A percentile compares a stretch with the other conserved stretches of the same genome.
Conservation (phyloP, 2,329 filamentous ascomycete species). For the Aspergillus hortae region DNA sequence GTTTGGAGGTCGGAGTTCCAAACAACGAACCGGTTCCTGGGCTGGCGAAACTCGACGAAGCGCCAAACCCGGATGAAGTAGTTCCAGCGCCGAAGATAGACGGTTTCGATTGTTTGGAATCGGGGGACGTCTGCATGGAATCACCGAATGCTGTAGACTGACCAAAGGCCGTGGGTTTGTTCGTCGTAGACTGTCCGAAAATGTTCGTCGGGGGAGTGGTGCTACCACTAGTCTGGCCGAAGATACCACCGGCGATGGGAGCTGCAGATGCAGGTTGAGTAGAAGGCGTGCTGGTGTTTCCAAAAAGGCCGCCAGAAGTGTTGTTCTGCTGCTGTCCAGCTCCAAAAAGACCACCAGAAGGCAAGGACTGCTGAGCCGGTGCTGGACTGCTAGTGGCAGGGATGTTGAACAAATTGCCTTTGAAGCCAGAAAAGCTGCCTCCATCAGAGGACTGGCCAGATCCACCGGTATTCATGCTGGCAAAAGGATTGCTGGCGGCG, state of each 20-base stretch:
- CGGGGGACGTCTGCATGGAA: constrained; percentile 34
- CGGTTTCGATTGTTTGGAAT: constrained; percentile 21
- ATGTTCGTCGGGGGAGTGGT: constrained; percentile 15
- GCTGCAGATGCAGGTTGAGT: constrained; percentile 16
- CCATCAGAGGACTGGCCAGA: constrained; percentile 17
- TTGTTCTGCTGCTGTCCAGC: constrained; percentile 11
- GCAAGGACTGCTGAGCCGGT: constrained; percentile 19
- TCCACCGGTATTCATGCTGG: constrained; percentile 21
- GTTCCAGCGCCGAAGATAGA: constrained; percentile 19
- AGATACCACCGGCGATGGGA: constrained; percentile 17
- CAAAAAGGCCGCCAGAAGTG: constrained; percentile 15
- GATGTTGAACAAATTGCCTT: constrained; percentile 31
- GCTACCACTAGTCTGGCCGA: constrained; percentile 17
- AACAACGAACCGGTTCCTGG: constrained; percentile 16
- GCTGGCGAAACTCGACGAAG: constrained; percentile 13
- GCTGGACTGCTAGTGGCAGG: constrained; percentile 19
- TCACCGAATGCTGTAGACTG: constrained; percentile 25
- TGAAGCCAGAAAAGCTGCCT: constrained; percentile 26
- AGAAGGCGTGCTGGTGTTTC: constrained; percentile 11
- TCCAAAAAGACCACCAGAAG: constrained; percentile 19
- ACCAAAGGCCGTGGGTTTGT: constrained; percentile 23
- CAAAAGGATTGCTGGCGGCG: constrained; percentile 34
- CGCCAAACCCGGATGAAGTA: constrained; percentile 16
- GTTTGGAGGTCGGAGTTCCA: constrained; percentile 14
- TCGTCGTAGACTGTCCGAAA: constrained; percentile 20